Evolutionary conservation across 2,329 filamentous ascomycete genomes (phyloP), one percentile per base, ranked within the genome.

Genomic region (Sclerotinia subarctica): DNA sequence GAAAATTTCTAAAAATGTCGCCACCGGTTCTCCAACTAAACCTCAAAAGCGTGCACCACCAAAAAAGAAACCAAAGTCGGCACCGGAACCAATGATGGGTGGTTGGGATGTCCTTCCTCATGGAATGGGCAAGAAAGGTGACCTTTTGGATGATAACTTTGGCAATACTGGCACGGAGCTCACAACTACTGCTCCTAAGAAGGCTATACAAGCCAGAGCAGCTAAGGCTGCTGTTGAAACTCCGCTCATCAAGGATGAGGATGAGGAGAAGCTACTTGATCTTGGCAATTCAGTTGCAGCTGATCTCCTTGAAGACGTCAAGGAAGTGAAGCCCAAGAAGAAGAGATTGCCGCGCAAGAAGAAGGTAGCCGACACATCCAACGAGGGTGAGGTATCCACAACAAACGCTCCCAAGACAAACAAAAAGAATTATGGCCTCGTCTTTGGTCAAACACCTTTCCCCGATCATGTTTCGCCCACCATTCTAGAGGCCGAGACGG

Each of bases 401-500:
- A 68, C 68, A 26, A 66, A 65, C n/a, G 17, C 35, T 26, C 8
- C 19, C 10, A 72, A 71, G 53, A 74, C 72, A 63, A 78, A 78
- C 63, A 74, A 74, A 7, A 80, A 83, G 64, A 79, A 79, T 2
- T 87, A 87, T 68, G 82, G 84, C 17, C 74, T 88, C 38, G 86
- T 81, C 2, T 84, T 84, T 35, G 85, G 85, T 32, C 74, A 75
- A 64, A 84, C 87, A 0, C 92, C 92, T 0, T 96, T 90, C 71
- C 90, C 91, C 0, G 82, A 89, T 68, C 90, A 86, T 77, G 73
- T 78, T 3, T 84, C 83, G 67, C 92, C 92, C 0, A 93, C 89
- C 0, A 74, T 82, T 0, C 85, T 88, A 63, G 87, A 92, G 73
- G 94, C 91, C 75, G 83, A 89, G 70, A 84, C 90, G 73, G 90